Evolutionary conservation across 768 basidiomycete species (phyloP).

Genomic region (Kwoniella sp.): DNA sequence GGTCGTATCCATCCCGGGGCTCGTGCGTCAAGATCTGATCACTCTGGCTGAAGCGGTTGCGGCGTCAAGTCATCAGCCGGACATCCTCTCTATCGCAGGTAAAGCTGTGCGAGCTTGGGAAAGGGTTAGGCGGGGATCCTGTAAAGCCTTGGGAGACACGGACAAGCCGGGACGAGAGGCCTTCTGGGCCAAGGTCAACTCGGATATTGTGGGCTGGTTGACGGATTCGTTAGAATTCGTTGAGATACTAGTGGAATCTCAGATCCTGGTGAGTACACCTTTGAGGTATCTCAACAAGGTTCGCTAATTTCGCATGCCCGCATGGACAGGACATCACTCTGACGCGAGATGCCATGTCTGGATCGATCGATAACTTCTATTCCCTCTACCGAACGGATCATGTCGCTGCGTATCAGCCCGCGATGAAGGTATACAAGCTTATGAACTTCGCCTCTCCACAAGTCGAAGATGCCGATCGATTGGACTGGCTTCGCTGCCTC

Average conservation of each 20-base stretch:
- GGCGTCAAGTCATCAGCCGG: slow-evolving; percentile 1
- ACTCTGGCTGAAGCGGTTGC: slow-evolving; percentile 10
- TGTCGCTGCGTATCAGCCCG: too few relatives aligned
- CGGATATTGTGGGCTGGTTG: slow-evolving; percentile 1
- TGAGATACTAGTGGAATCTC: slow-evolving; percentile 6
- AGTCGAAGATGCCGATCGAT: slow-evolving; percentile 4
- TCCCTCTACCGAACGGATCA: not conserved
- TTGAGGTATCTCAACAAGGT: too few relatives aligned
- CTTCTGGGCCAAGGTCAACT: not conserved
- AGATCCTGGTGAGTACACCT: slow-evolving; percentile 12
- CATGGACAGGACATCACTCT: slow-evolving; percentile 1
- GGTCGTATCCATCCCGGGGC: not conserved
- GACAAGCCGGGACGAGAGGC: not conserved
- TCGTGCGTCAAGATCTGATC: not conserved
- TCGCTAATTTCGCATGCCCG: too few relatives aligned
- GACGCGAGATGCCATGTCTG: slow-evolving; percentile 4
- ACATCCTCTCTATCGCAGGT: slow-evolving; percentile 6
- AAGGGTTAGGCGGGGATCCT: slow-evolving; percentile 23
- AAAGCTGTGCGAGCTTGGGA: slow-evolving; percentile 30
- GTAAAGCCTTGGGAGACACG: not conserved
- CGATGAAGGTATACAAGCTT: too few relatives aligned
- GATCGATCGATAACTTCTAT: not conserved
- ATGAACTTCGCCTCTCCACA: not conserved
- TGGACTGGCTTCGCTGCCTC: slow-evolving; percentile 44
- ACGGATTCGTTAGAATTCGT: slow-evolving; percentile 2